phyloP scores from a whole-genome alignment of 2,329 filamentous ascomycete species.

The Aspergillus proliferans region DNA sequence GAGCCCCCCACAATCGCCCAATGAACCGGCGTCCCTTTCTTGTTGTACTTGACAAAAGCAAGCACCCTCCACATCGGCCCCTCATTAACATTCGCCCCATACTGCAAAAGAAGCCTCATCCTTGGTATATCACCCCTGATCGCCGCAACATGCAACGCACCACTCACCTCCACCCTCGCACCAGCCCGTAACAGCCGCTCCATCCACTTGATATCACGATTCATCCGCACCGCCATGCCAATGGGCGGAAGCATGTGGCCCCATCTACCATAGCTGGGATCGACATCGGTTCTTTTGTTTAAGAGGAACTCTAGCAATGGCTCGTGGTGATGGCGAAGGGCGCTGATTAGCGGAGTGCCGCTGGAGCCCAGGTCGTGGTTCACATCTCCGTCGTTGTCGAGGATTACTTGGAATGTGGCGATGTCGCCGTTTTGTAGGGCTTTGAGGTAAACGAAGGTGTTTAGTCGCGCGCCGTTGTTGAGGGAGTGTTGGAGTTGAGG shows the following conservation, averaged over 20 bases:
- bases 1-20: neutral
- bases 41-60: neutral
- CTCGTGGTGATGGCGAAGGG: neutral
- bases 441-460: neutral
- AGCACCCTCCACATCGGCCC: neutral
- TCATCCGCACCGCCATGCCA: neutral
- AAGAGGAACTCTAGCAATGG: neutral
- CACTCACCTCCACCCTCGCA: neutral
- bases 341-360: neutral
- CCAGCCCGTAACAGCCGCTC: neutral
- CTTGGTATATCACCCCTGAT: neutral
- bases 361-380: neutral
- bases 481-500: neutral
- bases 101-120: neutral
- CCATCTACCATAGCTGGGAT: neutral
- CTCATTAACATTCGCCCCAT: neutral
- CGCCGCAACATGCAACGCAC: no score
- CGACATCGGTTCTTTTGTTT: neutral
- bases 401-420: neutral
- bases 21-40: neutral
- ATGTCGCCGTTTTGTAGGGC: neutral
- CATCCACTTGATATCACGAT: neutral
- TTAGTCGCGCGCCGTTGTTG: neutral
- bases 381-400: neutral
- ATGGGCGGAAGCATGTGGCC: neutral